phyloP scores from a whole-genome alignment of 2,329 filamentous ascomycete genomes.

The Lachnellula subtilissima region DNA sequence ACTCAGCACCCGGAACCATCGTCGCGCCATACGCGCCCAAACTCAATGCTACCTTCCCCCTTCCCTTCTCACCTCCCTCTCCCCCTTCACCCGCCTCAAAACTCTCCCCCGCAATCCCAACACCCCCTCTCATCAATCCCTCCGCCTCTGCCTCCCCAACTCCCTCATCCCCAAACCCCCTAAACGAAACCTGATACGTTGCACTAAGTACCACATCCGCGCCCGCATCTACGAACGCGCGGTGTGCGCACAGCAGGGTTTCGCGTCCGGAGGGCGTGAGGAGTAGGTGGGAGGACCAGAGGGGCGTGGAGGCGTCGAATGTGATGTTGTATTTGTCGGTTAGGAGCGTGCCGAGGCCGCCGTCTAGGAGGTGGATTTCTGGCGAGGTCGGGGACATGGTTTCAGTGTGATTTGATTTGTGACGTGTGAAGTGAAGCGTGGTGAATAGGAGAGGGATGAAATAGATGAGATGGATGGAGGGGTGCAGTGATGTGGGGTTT shows the following conservation, averaged over 20 bases:
- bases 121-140: conserved; percentile 70
- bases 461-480: no score
- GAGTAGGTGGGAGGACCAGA: conserved; percentile 67
- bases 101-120: conserved; percentile 57
- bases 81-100: conserved; percentile 36
- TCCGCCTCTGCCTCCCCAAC: conserved; percentile 54
- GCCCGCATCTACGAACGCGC: conserved; percentile 41
- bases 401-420: not conserved
- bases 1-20: conserved; percentile 63
- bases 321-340: conserved; percentile 49
- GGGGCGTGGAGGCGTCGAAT: conserved; percentile 51
- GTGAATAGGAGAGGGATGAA: not conserved
- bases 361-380: conserved; percentile 53
- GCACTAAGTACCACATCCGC: conserved; percentile 62
- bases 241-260: conserved; percentile 17
- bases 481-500: no score
- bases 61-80: conserved; percentile 38
- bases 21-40: conserved; percentile 63
- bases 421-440: not conserved
- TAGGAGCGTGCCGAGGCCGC: conserved; percentile 63
- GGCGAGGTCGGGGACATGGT: conserved; percentile 9
- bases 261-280: conserved; percentile 32
- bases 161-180: conserved; percentile 42
- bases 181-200: conserved; percentile 59
- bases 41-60: conserved; percentile 51